Conservation (phyloP, 805 yeast genomes). For the Metschnikowia noctiluminum region DNA sequence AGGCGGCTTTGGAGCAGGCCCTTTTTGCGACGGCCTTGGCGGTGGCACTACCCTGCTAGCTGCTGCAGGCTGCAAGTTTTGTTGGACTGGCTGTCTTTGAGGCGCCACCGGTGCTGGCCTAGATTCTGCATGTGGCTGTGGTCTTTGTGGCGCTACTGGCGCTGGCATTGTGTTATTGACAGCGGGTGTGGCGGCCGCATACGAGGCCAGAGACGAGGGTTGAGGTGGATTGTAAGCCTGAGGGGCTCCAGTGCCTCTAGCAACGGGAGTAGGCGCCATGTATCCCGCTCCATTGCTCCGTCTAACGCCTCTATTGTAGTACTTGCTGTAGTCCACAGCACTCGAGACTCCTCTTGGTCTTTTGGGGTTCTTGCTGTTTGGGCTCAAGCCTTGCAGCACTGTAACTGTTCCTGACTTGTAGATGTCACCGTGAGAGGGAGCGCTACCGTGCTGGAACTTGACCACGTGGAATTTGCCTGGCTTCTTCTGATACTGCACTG, state of each 20-base stretch:
- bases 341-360: constrained; percentile 61
- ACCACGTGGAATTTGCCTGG: constrained; percentile 80
- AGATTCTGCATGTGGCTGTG: constrained; percentile 12
- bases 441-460: constrained; percentile 59
- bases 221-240: constrained; percentile 17
- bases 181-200: neutral
- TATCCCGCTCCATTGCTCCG: constrained; percentile 9
- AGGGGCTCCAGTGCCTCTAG: constrained; percentile 16
- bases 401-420: constrained; percentile 88
- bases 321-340: constrained; percentile 41
- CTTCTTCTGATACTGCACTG: constrained; percentile 83
- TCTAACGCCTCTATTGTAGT: constrained; percentile 33
- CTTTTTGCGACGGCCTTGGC: constrained; percentile 28
- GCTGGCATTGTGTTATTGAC: neutral
- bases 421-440: constrained; percentile 60
- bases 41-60: constrained; percentile 16
- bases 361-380: constrained; percentile 63
- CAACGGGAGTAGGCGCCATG: constrained; percentile 19
- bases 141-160: constrained; percentile 11
- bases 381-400: constrained; percentile 77
- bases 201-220: neutral
- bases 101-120: constrained; percentile 25
- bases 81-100: constrained; percentile 13
- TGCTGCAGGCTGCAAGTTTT: constrained; percentile 17
- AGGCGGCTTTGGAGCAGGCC: constrained; percentile 63